Conservation (phyloP, 139 green algal species). For the Chlorella sp. region DNA sequence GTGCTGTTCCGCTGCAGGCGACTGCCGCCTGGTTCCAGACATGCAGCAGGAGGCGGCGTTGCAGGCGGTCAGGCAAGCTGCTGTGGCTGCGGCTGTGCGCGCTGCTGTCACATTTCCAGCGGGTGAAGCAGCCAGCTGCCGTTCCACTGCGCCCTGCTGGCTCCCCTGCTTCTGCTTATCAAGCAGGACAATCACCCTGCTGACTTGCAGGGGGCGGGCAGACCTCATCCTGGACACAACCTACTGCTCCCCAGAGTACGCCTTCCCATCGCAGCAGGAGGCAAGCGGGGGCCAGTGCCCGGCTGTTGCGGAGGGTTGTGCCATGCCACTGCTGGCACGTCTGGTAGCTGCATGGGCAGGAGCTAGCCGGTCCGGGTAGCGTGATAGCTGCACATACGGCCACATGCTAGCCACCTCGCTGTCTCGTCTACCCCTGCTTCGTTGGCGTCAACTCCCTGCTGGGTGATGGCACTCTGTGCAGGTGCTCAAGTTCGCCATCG, state of each 20-base stretch:
- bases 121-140: not conserved
- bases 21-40: constrained; percentile 72
- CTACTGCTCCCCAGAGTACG: constrained; percentile 87
- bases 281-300: constrained; percentile 42
- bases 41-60: constrained; percentile 74
- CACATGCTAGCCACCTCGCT: no score
- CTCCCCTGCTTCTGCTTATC: no score
- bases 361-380: no score
- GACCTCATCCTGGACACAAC: constrained; percentile 94
- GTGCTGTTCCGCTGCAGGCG: constrained; percentile 43
- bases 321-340: no score
- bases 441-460: no score
- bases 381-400: no score
- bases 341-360: no score
- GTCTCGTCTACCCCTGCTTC: no score
- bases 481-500: constrained; percentile 74
- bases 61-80: constrained; percentile 38
- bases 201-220: constrained; percentile 31
- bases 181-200: no score
- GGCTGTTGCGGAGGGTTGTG: no score
- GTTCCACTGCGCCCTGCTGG: no score
- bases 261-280: constrained; percentile 77
- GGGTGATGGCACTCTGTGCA: constrained; percentile 13
- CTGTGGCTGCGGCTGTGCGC: not conserved
- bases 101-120: not conserved